Evolutionary conservation across 257 asterid genomes (phyloP).

Genomic region (Salvia splendens): DNA sequence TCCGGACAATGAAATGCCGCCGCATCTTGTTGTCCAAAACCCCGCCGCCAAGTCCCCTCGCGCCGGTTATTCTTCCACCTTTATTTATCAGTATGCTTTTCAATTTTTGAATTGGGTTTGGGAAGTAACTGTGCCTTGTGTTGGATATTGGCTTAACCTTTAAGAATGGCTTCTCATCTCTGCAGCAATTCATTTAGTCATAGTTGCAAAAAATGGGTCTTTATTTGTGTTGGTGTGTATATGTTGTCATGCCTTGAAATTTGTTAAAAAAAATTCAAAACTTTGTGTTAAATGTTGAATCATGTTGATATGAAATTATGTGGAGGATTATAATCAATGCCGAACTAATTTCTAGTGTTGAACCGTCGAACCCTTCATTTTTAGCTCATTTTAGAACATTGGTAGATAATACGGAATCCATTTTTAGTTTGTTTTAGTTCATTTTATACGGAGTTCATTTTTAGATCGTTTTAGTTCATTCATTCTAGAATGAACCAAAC

Average conservation of each 20-base stretch:
- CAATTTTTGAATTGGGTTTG: neutral
- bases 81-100: neutral
- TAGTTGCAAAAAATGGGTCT: neutral
- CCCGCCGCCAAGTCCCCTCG: constrained; percentile 63
- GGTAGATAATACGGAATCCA: too few relatives aligned
- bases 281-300: neutral
- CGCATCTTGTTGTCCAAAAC: constrained; percentile 85
- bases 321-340: neutral
- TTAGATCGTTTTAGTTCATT: too few relatives aligned
- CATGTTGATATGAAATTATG: constrained; percentile 17
- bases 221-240: neutral
- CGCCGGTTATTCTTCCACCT: constrained; percentile 52
- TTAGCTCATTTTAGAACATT: too few relatives aligned
- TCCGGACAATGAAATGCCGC: constrained; percentile 62
- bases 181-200: neutral
- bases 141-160: constrained; percentile 3
- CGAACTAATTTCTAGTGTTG: too few relatives aligned
- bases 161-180: neutral
- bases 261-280: neutral
- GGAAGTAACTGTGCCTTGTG: neutral
- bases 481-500: too few relatives aligned
- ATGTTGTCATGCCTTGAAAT: neutral
- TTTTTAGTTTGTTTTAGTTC: too few relatives aligned
- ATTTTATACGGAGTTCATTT: too few relatives aligned
- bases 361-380: too few relatives aligned